A percentile compares a stretch with the other conserved stretches of the same genome.
These are phyloP conservation scores for Harringtonia lauricola DNA, from an alignment of 2,329 filamentous ascomycete genomes.

Conservation along the genomic window DNA sequence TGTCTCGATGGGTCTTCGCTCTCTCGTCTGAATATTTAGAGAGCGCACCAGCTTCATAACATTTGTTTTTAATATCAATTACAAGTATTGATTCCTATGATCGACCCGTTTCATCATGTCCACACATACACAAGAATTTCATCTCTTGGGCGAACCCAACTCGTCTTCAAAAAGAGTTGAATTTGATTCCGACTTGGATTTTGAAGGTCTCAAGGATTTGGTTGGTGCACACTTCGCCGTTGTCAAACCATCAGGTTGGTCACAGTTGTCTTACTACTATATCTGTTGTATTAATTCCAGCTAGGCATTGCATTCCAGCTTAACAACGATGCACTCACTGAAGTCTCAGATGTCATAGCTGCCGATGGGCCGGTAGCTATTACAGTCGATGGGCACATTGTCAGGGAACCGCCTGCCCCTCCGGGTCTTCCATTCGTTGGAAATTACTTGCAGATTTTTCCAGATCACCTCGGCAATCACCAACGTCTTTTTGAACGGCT, in stretches of 20 bases:
- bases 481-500: conserved; percentile 41
- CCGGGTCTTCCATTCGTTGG: conserved; percentile 36
- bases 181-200: conserved; percentile 21
- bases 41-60: no score
- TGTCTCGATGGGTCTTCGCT: no score
- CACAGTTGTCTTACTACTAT: no score
- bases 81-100: no score
- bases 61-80: no score
- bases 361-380: conserved; percentile 25
- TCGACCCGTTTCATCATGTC: conserved; percentile 18
- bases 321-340: not conserved
- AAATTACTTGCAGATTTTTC: conserved; percentile 43
- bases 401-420: conserved; percentile 39
- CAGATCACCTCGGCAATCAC: conserved; percentile 46
- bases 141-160: conserved; percentile 28
- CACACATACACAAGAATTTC: conserved; percentile 26
- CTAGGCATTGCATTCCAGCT: not conserved
- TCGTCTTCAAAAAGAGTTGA: conserved; percentile 25
- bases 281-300: no score
- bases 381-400: conserved; percentile 35
- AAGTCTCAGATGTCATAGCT: conserved; percentile 9
- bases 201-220: conserved; percentile 26
- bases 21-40: no score
- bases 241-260: conserved; percentile 27
- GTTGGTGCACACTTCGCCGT: conserved; percentile 31